Conservation (phyloP, 139 green algal species). For the Chlamydomonas sp. region DNA sequence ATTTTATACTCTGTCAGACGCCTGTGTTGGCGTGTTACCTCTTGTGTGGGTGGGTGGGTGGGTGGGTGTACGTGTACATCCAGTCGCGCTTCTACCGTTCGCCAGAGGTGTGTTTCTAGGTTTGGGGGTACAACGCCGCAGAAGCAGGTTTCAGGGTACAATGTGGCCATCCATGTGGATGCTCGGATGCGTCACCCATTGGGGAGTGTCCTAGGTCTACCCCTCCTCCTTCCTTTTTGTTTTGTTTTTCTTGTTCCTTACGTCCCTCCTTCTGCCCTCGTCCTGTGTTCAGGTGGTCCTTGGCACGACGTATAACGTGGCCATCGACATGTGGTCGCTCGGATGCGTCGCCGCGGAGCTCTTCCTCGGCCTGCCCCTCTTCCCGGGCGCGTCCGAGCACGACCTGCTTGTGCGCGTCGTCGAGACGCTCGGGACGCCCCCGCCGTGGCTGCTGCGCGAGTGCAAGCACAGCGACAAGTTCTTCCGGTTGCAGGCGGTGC, state of each 20-base stretch:
- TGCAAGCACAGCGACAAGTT: conserved; percentile 69
- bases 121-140: too few relatives aligned
- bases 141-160: too few relatives aligned
- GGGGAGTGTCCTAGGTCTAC: background rate
- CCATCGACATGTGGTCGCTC: conserved; percentile 96
- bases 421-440: conserved; percentile 72
- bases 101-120: too few relatives aligned
- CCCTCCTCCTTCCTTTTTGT: background rate
- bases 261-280: conserved; percentile 18
- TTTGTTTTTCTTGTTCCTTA: background rate
- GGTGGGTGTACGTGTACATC: conserved; percentile 39
- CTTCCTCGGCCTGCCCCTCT: conserved; percentile 90
- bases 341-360: conserved; percentile 92
- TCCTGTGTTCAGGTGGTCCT: conserved; percentile 87
- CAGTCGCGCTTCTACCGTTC: too few relatives aligned
- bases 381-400: conserved; percentile 87
- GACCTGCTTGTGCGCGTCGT: conserved; percentile 79
- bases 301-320: conserved; percentile 65
- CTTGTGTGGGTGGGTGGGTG: too few relatives aligned
- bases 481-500: conserved; percentile 44
- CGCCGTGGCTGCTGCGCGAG: conserved; percentile 52
- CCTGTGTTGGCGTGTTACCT: too few relatives aligned
- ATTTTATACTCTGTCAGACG: too few relatives aligned
- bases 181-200: background rate
- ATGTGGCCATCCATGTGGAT: too few relatives aligned